Conservation (phyloP, 2,329 filamentous ascomycete species). For the Aureobasidium sp. region DNA sequence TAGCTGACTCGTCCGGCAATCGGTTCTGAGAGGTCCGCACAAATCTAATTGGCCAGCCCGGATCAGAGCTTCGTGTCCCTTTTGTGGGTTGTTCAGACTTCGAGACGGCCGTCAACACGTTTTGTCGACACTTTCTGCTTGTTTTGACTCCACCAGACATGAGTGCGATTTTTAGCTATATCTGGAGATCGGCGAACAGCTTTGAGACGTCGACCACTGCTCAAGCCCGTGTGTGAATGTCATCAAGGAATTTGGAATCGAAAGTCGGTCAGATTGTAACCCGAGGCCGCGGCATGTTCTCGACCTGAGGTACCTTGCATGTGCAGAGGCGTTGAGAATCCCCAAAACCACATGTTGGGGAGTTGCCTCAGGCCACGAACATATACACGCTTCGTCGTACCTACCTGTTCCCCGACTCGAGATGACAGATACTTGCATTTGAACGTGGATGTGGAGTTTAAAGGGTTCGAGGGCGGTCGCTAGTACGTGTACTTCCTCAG, state of each 20-base stretch:
- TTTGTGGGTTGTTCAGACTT: no score
- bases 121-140: no score
- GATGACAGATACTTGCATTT: background rate
- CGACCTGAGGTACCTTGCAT: background rate
- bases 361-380: background rate
- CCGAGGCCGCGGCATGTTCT: background rate
- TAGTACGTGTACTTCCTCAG: background rate
- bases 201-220: no score
- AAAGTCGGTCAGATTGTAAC: background rate
- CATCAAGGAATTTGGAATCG: background rate
- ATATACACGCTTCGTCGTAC: background rate
- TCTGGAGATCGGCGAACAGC: no score
- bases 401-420: background rate
- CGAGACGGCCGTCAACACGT: no score
- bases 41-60: background rate
- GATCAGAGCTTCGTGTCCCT: no score
- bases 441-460: background rate
- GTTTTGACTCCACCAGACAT: no score
- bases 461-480: background rate
- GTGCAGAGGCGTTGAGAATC: background rate
- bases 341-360: background rate
- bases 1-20: background rate
- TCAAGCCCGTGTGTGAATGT: background rate
- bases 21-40: background rate
- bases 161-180: background rate